A percentile compares a stretch with the other conserved stretches of the same genome.
These are phyloP conservation scores for Ustilago hordei DNA, from an alignment of 1,284 basidiomycete genomes.

Conservation along the genomic window DNA sequence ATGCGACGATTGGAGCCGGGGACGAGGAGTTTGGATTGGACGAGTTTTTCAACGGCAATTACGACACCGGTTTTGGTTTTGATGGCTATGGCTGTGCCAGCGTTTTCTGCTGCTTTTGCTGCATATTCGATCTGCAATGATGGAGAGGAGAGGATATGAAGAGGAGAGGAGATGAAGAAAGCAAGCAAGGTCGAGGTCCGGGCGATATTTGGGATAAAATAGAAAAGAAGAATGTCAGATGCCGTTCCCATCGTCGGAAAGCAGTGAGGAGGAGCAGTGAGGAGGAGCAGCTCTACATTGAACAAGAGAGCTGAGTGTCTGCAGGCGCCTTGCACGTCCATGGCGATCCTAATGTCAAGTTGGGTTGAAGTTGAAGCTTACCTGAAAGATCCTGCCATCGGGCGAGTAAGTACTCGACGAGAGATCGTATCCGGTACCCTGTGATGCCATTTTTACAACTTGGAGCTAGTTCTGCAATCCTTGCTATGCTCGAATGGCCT, in stretches of 20 bases:
- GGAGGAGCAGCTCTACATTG: background rate
- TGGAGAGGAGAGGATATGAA: background rate
- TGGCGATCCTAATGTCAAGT: background rate
- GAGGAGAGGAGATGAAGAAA: background rate
- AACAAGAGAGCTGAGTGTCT: background rate
- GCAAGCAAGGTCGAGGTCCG: too few relatives aligned
- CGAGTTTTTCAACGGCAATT: constrained; percentile 90
- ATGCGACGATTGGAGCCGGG: constrained; percentile 93
- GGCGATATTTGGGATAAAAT: too few relatives aligned
- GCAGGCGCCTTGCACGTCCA: background rate
- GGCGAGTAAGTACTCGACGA: constrained; percentile 98
- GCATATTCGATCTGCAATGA: constrained; percentile 87
- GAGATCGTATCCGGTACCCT: constrained; percentile 97
- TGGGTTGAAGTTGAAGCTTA: constrained; percentile 21
- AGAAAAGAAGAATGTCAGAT: background rate
- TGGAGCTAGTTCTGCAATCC: background rate
- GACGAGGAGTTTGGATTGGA: constrained; percentile 96
- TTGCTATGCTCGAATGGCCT: background rate
- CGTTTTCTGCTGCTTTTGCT: constrained; percentile 97
- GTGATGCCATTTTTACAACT: constrained; percentile 82
- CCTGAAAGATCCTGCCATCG: constrained; percentile 95
- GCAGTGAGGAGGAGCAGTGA: background rate
- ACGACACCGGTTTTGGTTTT: constrained; percentile 93
- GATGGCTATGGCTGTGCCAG: constrained; percentile 81
- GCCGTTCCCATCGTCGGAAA: background rate